Conservation (phyloP, 768 basidiomycete genomes). For the Sarcomyxa edulis region DNA sequence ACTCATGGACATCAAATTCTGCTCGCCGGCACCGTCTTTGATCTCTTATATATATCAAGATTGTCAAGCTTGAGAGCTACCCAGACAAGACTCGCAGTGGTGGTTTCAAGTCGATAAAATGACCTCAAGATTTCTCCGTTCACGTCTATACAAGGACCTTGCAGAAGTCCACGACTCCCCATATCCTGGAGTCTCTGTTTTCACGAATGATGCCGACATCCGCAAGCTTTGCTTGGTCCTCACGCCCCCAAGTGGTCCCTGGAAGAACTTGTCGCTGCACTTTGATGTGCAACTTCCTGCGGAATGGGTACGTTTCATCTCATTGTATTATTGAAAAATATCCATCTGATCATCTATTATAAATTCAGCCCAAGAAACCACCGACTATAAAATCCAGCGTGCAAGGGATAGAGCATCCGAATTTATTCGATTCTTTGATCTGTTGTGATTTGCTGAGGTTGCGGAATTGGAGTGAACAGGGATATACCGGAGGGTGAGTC, state of each 20-base stretch:
- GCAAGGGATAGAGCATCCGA: slow-evolving; percentile 33
- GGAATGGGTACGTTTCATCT: slow-evolving; percentile 24
- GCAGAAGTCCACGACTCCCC: slow-evolving; percentile 34
- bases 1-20: too few relatives aligned
- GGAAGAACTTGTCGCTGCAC: slow-evolving; percentile 35
- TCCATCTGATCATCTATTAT: slow-evolving; percentile 4
- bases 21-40: too few relatives aligned
- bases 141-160: slow-evolving; percentile 33
- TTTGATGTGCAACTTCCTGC: slow-evolving; percentile 34
- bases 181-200: slow-evolving; percentile 38
- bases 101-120: too few relatives aligned
- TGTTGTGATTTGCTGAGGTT: slow-evolving; percentile 39
- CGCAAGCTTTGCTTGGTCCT: slow-evolving; percentile 37
- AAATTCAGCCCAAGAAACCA: slow-evolving; percentile 29
- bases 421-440: slow-evolving; percentile 28
- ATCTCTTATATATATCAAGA: too few relatives aligned
- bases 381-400: slow-evolving; percentile 29
- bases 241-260: slow-evolving; percentile 40
- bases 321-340: background rate
- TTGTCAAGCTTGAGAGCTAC: too few relatives aligned
- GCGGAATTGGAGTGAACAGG: slow-evolving; percentile 14
- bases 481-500: slow-evolving; percentile 34
- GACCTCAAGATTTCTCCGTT: slow-evolving; percentile 28
- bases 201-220: slow-evolving; percentile 35
- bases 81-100: too few relatives aligned